phyloP scores from a whole-genome alignment of 768 basidiomycete species.

The Imleria badia region DNA sequence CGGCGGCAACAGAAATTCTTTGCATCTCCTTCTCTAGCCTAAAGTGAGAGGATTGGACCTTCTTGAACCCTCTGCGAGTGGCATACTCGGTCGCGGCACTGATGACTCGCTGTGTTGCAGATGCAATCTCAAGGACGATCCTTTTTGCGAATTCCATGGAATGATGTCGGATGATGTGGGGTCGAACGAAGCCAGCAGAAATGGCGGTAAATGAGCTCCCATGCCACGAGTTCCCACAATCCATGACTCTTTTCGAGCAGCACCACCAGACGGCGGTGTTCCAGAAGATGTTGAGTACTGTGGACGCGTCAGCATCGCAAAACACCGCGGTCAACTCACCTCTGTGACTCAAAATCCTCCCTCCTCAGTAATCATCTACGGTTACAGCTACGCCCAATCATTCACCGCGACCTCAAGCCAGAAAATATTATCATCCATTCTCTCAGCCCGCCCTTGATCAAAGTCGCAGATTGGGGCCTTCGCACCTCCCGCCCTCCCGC shows the following conservation, averaged over 20 bases:
- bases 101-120: not conserved
- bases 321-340: too few species aligned
- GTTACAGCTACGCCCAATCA: slow-evolving; percentile 98
- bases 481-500: slow-evolving; percentile 76
- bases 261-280: too few species aligned
- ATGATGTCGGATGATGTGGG: too few species aligned
- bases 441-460: slow-evolving; percentile 77
- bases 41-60: slow-evolving; percentile 8
- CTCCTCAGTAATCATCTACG: slow-evolving; percentile 89
- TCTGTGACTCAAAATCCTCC: too few species aligned
- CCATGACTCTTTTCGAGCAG: too few species aligned
- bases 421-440: slow-evolving; percentile 94
- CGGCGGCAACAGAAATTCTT: not conserved
- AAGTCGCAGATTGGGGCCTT: slow-evolving; percentile 98
- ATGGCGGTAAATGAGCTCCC: too few species aligned
- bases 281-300: too few species aligned
- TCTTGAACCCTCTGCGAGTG: not conserved
- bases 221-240: too few species aligned
- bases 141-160: slow-evolving; percentile 2
- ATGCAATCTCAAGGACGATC: not conserved
- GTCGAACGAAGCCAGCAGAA: too few species aligned
- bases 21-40: slow-evolving; percentile 15
- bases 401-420: slow-evolving; percentile 96
- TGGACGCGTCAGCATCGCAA: too few species aligned
- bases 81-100: slow-evolving; percentile 1